These are phyloP conservation scores for Spathaspora sp. DNA, from an alignment of 1,139 yeast species.

Conservation along the genomic window DNA sequence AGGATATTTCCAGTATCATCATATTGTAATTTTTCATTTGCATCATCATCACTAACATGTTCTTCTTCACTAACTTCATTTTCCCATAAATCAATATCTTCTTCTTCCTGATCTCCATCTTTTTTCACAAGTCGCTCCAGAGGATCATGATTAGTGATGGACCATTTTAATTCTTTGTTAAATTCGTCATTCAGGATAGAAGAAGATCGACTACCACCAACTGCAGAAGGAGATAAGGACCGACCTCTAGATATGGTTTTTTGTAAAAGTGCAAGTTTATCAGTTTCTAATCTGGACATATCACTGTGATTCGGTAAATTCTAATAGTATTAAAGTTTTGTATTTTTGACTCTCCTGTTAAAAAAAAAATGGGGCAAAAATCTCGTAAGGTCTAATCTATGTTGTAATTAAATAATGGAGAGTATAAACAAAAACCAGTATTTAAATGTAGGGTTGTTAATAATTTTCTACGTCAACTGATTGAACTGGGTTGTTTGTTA, in stretches of 20 bases:
- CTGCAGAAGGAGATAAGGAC: conserved; percentile 36
- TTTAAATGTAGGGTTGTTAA: too few species aligned
- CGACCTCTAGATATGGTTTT: conserved; percentile 42
- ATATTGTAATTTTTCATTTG: conserved; percentile 54
- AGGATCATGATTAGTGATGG: conserved; percentile 56
- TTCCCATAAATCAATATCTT: conserved; percentile 26
- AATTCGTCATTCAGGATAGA: conserved; percentile 40
- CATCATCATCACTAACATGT: conserved; percentile 63
- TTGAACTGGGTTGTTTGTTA: background rate
- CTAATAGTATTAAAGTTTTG: background rate
- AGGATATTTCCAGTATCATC: conserved; percentile 61
- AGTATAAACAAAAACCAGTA: too few species aligned
- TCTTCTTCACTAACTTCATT: conserved; percentile 61
- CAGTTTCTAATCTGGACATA: conserved; percentile 40
- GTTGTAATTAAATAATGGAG: too few species aligned
- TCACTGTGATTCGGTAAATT: background rate
- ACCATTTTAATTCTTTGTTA: conserved; percentile 46
- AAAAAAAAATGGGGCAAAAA: background rate
- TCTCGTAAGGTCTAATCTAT: too few species aligned
- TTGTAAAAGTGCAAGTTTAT: conserved; percentile 42
- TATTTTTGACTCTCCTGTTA: background rate
- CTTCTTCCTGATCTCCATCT: conserved; percentile 14
- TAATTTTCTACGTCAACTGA: background rate
- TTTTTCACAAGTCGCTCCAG: conserved; percentile 45
- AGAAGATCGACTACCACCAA: conserved; percentile 33